These are phyloP conservation scores for Diaporthe sp. DNA, from an alignment of 2,329 filamentous ascomycete species.

Conservation along the genomic window DNA sequence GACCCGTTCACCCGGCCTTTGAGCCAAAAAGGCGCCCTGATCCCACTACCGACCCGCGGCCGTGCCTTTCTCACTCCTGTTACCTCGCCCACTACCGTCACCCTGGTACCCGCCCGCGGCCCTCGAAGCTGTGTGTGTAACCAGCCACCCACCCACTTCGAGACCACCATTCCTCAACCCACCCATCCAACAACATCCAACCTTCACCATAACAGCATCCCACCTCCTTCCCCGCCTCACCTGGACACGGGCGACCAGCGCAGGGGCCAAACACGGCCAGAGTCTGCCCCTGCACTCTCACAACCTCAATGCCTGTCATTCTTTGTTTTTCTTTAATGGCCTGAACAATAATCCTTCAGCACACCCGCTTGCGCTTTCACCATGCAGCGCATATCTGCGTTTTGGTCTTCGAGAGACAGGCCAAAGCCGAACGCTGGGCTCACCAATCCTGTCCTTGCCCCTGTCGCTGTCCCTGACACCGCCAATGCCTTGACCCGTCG, in stretches of 20 bases:
- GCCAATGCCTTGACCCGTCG: conserved; percentile 45
- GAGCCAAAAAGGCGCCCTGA: neutral
- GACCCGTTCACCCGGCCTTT: conserved; percentile 24
- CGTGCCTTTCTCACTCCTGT: conserved; percentile 4
- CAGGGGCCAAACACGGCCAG: conserved; percentile 23
- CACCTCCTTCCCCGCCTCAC: conserved; percentile 1
- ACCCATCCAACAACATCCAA: conserved; percentile 24
- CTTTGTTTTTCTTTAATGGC: conserved; percentile 41
- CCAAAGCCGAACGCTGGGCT: conserved; percentile 41
- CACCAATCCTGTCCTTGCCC: neutral
- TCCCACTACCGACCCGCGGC: conserved; percentile 20
- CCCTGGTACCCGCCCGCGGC: conserved; percentile 22
- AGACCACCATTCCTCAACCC: conserved; percentile 29
- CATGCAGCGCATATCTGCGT: conserved; percentile 63
- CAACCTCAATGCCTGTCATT: conserved; percentile 43
- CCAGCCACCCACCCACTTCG: conserved; percentile 21
- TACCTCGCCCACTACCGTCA: conserved; percentile 23
- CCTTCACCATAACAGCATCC: conserved; percentile 6
- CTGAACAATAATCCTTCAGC: conserved; percentile 32
- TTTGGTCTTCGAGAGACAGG: conserved; percentile 58
- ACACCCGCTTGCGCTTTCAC: conserved; percentile 42
- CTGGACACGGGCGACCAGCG: conserved; percentile 15
- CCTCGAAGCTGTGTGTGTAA: conserved; percentile 18
- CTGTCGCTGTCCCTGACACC: neutral
- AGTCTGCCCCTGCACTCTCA: conserved; percentile 1